Evolutionary conservation across 805 yeast species (phyloP).

Genomic region (Candida golubevii): DNA sequence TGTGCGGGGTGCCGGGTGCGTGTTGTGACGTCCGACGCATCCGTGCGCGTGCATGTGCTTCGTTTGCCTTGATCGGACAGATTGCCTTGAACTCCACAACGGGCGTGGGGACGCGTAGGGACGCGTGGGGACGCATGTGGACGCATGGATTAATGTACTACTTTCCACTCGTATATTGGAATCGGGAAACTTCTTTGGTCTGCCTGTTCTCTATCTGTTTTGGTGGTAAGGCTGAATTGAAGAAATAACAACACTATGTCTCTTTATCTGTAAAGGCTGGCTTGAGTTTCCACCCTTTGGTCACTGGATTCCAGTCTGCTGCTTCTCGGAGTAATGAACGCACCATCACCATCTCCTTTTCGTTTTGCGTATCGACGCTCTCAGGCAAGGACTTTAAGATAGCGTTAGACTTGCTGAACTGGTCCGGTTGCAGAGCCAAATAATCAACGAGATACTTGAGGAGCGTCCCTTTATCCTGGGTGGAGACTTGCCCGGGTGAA

Average conservation of each 20-base stretch:
- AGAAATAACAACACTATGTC: not conserved
- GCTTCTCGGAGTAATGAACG: slow-evolving; percentile 66
- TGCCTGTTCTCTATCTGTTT: too few relatives aligned
- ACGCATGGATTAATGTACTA: too few relatives aligned
- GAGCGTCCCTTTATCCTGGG: slow-evolving; percentile 10
- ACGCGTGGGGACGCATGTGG: too few relatives aligned
- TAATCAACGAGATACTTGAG: slow-evolving; percentile 38
- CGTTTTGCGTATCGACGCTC: slow-evolving; percentile 20
- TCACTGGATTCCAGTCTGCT: slow-evolving; percentile 59
- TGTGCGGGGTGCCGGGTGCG: too few relatives aligned
- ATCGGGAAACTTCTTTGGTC: too few relatives aligned
- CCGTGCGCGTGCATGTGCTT: too few relatives aligned
- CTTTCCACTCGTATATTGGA: too few relatives aligned
- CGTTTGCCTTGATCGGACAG: too few relatives aligned
- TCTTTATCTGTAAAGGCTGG: slow-evolving; percentile 32
- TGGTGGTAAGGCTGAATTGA: too few relatives aligned
- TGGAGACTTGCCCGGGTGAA: not conserved
- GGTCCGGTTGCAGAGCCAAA: slow-evolving; percentile 31
- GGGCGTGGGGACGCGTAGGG: too few relatives aligned
- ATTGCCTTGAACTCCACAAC: too few relatives aligned
- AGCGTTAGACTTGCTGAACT: slow-evolving; percentile 46
- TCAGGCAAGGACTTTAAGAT: slow-evolving; percentile 37
- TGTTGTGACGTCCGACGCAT: too few relatives aligned
- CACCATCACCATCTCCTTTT: slow-evolving; percentile 54
- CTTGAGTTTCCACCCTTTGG: slow-evolving; percentile 63